Evolutionary conservation across 2,329 filamentous ascomycete species (phyloP).

Genomic region (Fusarium burgessii): DNA sequence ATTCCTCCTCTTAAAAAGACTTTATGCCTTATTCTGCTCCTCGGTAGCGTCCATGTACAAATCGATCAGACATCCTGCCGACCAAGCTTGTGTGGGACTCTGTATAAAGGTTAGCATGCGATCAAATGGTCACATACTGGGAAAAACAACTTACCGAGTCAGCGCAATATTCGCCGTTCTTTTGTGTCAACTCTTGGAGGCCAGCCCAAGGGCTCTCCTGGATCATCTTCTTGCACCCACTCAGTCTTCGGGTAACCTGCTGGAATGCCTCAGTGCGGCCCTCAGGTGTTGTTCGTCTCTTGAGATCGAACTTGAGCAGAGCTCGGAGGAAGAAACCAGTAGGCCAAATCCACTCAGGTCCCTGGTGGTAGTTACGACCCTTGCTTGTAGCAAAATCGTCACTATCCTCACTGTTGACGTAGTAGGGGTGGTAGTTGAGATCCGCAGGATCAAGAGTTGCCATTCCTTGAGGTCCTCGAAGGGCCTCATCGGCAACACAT

Average conservation of each 20-base stretch:
- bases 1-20: constrained; percentile 18
- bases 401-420: constrained; percentile 94
- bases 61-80: constrained; percentile 92
- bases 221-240: constrained; percentile 88
- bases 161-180: constrained; percentile 82
- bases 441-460: constrained; percentile 93
- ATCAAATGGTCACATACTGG: not conserved
- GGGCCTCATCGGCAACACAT: constrained; percentile 79
- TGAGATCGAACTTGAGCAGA: constrained; percentile 88
- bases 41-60: constrained; percentile 90
- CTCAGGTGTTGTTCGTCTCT: constrained; percentile 68
- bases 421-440: constrained; percentile 93
- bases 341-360: constrained; percentile 98
- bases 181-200: constrained; percentile 91
- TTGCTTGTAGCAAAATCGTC: constrained; percentile 92
- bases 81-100: constrained; percentile 97
- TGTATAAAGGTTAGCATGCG: constrained; percentile 52
- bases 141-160: constrained; percentile 78
- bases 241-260: constrained; percentile 86
- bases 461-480: constrained; percentile 93
- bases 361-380: constrained; percentile 97
- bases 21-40: constrained; percentile 54
- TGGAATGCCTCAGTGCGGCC: constrained; percentile 90
- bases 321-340: constrained; percentile 95
- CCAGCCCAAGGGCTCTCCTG: constrained; percentile 87